Evolutionary conservation across 352 stramenopile species (phyloP), one percentile per base, ranked within the genome.

Genomic region (Achlya hypogyna): DNA sequence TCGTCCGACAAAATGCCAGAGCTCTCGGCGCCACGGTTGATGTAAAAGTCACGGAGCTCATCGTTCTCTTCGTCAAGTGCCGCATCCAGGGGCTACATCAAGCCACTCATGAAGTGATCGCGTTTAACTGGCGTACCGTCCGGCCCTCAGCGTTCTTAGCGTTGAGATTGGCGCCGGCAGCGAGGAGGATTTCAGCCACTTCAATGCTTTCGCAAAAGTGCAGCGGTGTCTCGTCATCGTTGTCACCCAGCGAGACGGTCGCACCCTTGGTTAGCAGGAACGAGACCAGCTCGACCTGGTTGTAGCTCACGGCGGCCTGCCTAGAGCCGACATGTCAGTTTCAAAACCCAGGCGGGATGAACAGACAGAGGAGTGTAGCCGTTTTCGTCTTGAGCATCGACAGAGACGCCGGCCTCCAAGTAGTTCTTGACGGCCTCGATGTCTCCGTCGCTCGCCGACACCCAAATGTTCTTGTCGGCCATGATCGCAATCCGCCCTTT

Each of bases 271-370:
- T 68, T 23, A 88, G 60, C 47, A 88, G 62, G 23, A 82, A 75
- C 64, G 72, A 53, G 28, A 86, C 75, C 29, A 88, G 60, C 59
- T 88, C 78, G 43, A 76, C 74, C 74, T 88, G 75, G 64, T 72
- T 83, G 70, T 88, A 88, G 73, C 80, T 87, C 73, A 87, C 80
- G 0, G 80, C 80, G 12, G 80, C 80, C 60, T 88, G 80, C 12
- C 80, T 88, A 51, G 58, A 25, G 20, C 45, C 35, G 53, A 20
- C 23, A n/a, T 8, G 18, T 29, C 20, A 23, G 9, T 6, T 27
- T 12, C 10, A 42, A 47, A 20, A 54, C n/a, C 8, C n/a, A 18
- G 53, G 23, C 34, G 38, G 5, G 22, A 35, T 9, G 14, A 31
- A 63, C 47, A 1, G 34, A 88, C 80, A 88, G 63, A 12, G 80